These are phyloP conservation scores for Claviceps purpurea DNA, from an alignment of 2,329 filamentous ascomycete genomes.

Conservation along the genomic window DNA sequence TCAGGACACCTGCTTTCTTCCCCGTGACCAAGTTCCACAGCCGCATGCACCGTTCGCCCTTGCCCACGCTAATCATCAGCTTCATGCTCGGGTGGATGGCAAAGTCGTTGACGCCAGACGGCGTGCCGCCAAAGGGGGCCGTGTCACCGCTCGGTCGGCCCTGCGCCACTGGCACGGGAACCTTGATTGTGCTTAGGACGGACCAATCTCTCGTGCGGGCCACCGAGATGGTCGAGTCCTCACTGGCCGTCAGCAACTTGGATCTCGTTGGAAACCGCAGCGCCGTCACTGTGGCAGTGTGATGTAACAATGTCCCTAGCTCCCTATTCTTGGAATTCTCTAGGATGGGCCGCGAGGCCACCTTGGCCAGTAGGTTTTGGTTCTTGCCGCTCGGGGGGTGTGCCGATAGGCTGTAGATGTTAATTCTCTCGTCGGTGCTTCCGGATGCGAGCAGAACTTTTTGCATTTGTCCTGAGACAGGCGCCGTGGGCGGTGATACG, in stretches of 20 bases:
- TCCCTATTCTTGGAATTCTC: conserved; percentile 83
- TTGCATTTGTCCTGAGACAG: conserved; percentile 48
- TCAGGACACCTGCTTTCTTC: conserved; percentile 86
- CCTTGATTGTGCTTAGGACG: conserved; percentile 76
- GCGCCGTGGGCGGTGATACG: conserved; percentile 60
- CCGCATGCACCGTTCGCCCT: conserved; percentile 81
- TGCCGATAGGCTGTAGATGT: conserved; percentile 78
- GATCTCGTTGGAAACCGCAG: conserved; percentile 72
- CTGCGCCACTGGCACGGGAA: conserved; percentile 65
- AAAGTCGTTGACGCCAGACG: conserved; percentile 87
- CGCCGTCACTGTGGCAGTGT: conserved; percentile 67
- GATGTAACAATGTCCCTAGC: conserved; percentile 75
- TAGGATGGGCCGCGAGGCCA: conserved; percentile 59
- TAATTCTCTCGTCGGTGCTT: conserved; percentile 86
- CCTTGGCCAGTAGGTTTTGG: conserved; percentile 47
- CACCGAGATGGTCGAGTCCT: conserved; percentile 85
- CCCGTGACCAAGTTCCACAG: conserved; percentile 95
- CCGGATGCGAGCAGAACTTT: conserved; percentile 86
- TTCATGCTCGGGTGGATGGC: conserved; percentile 94
- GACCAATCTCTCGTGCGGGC: conserved; percentile 83
- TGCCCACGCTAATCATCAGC: conserved; percentile 85
- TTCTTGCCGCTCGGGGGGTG: conserved; percentile 45
- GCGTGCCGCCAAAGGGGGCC: conserved; percentile 64
- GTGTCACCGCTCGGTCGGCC: conserved; percentile 85
- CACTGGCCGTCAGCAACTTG: conserved; percentile 76